Conservation (phyloP, 208 protist species). For the Acanthamoeba quina region DNA sequence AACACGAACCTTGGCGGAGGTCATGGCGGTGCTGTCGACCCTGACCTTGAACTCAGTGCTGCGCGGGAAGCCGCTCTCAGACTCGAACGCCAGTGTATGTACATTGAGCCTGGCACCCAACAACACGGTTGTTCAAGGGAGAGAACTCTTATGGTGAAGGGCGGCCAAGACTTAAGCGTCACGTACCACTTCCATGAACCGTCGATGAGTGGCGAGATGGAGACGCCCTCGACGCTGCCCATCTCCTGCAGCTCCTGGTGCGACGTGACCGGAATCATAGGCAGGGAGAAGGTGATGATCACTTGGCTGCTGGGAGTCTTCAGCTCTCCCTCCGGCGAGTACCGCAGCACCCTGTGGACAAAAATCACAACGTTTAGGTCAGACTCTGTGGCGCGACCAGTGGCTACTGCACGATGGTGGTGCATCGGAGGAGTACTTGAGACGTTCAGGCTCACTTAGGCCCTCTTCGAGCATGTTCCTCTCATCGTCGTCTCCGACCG, state of each 20-base stretch:
- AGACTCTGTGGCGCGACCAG: background rate
- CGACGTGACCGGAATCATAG: slow-evolving; percentile 48
- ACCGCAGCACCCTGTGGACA: slow-evolving; percentile 8
- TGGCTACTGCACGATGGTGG: background rate
- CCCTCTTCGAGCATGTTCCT: background rate
- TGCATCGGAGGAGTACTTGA: background rate
- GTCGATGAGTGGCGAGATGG: background rate
- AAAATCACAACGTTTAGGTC: background rate
- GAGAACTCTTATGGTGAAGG: no score
- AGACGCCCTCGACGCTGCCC: slow-evolving; percentile 3
- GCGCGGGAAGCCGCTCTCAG: background rate
- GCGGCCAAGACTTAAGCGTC: no score
- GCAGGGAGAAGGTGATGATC: slow-evolving; percentile 15
- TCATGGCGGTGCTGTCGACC: background rate
- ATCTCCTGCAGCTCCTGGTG: slow-evolving; percentile 45
- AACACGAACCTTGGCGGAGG: background rate
- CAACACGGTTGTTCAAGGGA: background rate
- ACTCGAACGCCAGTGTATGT: slow-evolving; percentile 1
- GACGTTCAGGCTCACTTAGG: background rate
- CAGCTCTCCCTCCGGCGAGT: background rate
- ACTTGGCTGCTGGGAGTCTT: background rate
- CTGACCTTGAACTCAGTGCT: slow-evolving; percentile 4
- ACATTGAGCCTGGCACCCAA: background rate
- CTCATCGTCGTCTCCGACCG: background rate
- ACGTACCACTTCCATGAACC: slow-evolving; percentile 9